Base-by-base conservation (phyloP, 345 rosid species). In the Melastoma malabathricum region DNA sequence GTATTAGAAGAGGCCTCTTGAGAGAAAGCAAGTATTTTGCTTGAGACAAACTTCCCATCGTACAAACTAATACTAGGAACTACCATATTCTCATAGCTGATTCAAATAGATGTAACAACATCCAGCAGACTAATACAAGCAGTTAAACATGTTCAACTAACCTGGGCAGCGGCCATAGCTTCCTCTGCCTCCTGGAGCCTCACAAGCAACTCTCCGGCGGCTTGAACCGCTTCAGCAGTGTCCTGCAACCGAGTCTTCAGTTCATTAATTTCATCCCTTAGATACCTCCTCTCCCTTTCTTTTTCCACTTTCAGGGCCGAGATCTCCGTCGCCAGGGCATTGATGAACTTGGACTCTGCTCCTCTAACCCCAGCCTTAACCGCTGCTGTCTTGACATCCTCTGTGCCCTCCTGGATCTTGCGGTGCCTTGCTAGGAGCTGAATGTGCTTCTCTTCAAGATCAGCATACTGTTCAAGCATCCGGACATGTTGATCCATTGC, bases 211-310 rank as follows among this genome's bases (percentile, higher is more conserved):
- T 93, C 99, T 10, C 99, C 89, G 2, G 97, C 97, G 9, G 99
- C 97, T 64, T 88, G 83, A 57, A 88, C 97, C 59, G 99, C 99
- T 73, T 88, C 94, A 59, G 92, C 96, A 52, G 97, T 93, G 65
- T 93, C 99, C 57, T 80, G 78, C 64, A 93, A 58, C 60, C 83
- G 99, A 64, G 92, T 66, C 65, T 88, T 80, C 68, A 93, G 97
- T 50, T 82, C 90, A 65, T 64, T 80, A 64, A 76, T 93, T 65
- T 93, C 99, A 62, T 83, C 97, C 64, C 87, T 83, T 31, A 88
- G 68, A 56, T 85, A 83, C 56, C 69, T 75, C 62, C 79, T 83
- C 69, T 88, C 99, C 52, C 81, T 85, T 60, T 88, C 99, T 58
- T 73, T 75, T 73, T 83, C 94, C 19, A 66, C 89, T 66, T 73